Percentiles rank a stretch among this genome's conserved stretches.
phyloP scores from a whole-genome alignment of 495 filamentous ascomycete species.

The Neurospora sp. region DNA sequence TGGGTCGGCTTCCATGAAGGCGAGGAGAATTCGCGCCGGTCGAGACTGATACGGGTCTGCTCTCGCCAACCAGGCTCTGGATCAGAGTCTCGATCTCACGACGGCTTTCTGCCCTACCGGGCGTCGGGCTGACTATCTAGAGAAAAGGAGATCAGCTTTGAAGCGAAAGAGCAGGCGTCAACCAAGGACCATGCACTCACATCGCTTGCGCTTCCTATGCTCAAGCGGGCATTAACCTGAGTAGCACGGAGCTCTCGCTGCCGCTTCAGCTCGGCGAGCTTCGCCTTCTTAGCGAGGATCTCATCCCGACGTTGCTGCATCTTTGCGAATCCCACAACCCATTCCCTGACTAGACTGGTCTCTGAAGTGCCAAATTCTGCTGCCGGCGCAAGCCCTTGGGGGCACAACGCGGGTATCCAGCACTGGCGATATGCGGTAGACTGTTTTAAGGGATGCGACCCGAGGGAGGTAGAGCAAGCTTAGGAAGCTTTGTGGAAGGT shows the following conservation, averaged over 20 bases:
- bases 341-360: conserved; percentile 18
- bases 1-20: conserved; percentile 66
- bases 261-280: conserved; percentile 88
- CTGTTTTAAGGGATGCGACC: background rate
- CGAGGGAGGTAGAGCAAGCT: background rate
- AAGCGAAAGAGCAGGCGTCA: conserved; percentile 13
- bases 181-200: conserved; percentile 22
- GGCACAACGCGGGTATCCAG: background rate
- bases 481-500: background rate
- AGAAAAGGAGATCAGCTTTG: conserved; percentile 44
- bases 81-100: conserved; percentile 79
- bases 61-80: conserved; percentile 64
- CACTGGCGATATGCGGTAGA: background rate
- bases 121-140: conserved; percentile 36
- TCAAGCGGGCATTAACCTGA: conserved; percentile 58
- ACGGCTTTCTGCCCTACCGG: conserved; percentile 58
- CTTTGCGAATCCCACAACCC: conserved; percentile 27
- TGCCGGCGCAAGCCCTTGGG: background rate
- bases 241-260: conserved; percentile 73
- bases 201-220: conserved; percentile 41
- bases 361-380: background rate
- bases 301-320: conserved; percentile 88
- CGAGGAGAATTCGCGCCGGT: conserved; percentile 54
- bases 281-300: conserved; percentile 86
- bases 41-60: conserved; percentile 59